These are phyloP conservation scores for Populus euphratica DNA, from an alignment of 345 rosid species.

Conservation along the genomic window DNA sequence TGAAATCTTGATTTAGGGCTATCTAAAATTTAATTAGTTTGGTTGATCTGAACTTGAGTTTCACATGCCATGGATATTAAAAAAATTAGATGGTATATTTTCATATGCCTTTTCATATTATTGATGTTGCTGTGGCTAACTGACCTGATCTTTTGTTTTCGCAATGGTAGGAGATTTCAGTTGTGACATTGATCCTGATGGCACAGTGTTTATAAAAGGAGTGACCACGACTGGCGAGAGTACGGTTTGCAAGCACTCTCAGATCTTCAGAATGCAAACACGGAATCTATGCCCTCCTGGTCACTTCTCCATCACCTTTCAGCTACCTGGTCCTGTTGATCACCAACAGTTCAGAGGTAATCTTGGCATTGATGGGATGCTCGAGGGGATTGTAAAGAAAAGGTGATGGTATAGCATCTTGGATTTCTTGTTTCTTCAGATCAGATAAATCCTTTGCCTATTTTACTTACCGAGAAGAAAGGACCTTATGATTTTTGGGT, in stretches of 20 bases:
- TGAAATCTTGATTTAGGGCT: not conserved
- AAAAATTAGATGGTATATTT: not conserved
- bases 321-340: constrained; percentile 79
- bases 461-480: not conserved
- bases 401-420: constrained; percentile 23
- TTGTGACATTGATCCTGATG: constrained; percentile 58
- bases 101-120: not conserved
- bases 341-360: constrained; percentile 38
- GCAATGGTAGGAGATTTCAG: constrained; percentile 58
- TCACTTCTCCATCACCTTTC: constrained; percentile 56
- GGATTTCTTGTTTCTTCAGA: not conserved
- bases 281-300: constrained; percentile 77
- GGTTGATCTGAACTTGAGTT: not conserved
- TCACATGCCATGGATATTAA: not conserved
- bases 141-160: constrained; percentile 17
- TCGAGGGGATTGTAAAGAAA: constrained; percentile 75
- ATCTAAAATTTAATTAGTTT: not conserved
- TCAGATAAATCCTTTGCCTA: not conserved
- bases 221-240: constrained; percentile 70
- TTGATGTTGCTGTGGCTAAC: not conserved
- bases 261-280: constrained; percentile 59
- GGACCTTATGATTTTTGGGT: not conserved
- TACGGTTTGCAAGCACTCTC: constrained; percentile 49
- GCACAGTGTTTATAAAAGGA: constrained; percentile 61
- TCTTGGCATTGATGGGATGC: constrained; percentile 59